Evolutionary conservation across 1,139 yeast genomes (phyloP).

Genomic region (Kodamaea anthophila): DNA sequence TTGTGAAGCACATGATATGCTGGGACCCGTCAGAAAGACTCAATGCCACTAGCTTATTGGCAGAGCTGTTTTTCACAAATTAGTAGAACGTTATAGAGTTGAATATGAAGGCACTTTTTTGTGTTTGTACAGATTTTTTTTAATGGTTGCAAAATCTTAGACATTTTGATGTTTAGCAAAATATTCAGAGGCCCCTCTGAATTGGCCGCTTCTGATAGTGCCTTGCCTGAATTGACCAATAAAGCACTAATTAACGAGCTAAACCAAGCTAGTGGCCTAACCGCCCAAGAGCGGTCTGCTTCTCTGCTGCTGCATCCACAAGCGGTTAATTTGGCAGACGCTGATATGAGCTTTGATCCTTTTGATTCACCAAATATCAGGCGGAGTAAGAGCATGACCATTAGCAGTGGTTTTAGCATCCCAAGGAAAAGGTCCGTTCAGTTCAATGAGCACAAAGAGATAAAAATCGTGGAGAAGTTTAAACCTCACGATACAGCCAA

Average conservation of each 20-base stretch:
- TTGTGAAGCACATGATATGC: conserved; percentile 37
- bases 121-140: too few relatives aligned
- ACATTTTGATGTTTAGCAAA: too few relatives aligned
- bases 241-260: too few relatives aligned
- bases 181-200: too few relatives aligned
- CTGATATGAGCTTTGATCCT: conserved; percentile 11
- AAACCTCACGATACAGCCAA: too few relatives aligned
- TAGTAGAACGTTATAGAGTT: too few relatives aligned
- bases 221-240: too few relatives aligned
- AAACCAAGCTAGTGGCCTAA: too few relatives aligned
- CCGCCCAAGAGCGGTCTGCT: too few relatives aligned
- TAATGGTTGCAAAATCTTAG: too few relatives aligned
- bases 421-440: conserved; percentile 10
- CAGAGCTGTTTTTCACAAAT: conserved; percentile 22
- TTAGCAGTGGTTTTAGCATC: conserved; percentile 1
- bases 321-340: conserved; percentile 4
- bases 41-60: conserved; percentile 32
- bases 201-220: too few relatives aligned
- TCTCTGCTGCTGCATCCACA: conserved; percentile 1
- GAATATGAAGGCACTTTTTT: too few relatives aligned
- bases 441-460: conserved; percentile 5
- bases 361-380: conserved; percentile 8
- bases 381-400: conserved; percentile 8
- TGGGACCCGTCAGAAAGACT: conserved; percentile 54
- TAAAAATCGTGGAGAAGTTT: background rate